Percentiles rank a stretch among this genome's conserved stretches.
phyloP scores from a whole-genome alignment of 192 early-diverging fungal species.

The Linnemannia exigua region DNA sequence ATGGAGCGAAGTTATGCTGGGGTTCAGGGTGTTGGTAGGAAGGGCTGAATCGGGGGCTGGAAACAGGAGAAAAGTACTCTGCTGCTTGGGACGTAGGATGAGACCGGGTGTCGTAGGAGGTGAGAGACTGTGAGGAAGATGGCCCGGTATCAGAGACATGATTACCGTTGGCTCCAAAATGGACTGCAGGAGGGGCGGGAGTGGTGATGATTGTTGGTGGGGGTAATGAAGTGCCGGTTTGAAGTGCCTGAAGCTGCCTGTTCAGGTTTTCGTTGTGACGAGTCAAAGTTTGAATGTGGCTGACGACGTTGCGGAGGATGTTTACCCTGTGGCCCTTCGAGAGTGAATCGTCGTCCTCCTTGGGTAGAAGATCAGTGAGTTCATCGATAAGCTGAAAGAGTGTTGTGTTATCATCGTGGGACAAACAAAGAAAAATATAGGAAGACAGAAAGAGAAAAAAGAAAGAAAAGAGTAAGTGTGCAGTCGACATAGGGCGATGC shows the following conservation, averaged over 20 bases:
- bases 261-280: constrained; percentile 64
- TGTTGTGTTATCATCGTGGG: not conserved
- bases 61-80: constrained; percentile 16
- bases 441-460: not conserved
- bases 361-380: constrained; percentile 57
- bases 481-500: not conserved
- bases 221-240: constrained; percentile 17
- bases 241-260: constrained; percentile 30
- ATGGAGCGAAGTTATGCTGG: not conserved
- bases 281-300: constrained; percentile 74
- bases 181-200: constrained; percentile 20
- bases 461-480: not conserved
- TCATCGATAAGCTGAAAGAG: constrained; percentile 59
- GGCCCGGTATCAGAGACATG: constrained; percentile 2
- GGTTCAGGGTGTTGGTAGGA: not conserved
- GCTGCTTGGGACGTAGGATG: constrained; percentile 35
- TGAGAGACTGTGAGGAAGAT: constrained; percentile 9
- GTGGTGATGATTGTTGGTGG: constrained; percentile 34
- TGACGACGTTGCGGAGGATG: constrained; percentile 56
- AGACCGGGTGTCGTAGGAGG: constrained; percentile 22
- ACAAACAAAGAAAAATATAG: not conserved
- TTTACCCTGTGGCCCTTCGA: constrained; percentile 66
- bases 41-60: not conserved
- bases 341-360: constrained; percentile 38
- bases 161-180: constrained; percentile 4